Evolutionary conservation across 768 basidiomycete genomes (phyloP), one percentile per base, ranked within the genome.

Genomic region (Podaxis sp.): DNA sequence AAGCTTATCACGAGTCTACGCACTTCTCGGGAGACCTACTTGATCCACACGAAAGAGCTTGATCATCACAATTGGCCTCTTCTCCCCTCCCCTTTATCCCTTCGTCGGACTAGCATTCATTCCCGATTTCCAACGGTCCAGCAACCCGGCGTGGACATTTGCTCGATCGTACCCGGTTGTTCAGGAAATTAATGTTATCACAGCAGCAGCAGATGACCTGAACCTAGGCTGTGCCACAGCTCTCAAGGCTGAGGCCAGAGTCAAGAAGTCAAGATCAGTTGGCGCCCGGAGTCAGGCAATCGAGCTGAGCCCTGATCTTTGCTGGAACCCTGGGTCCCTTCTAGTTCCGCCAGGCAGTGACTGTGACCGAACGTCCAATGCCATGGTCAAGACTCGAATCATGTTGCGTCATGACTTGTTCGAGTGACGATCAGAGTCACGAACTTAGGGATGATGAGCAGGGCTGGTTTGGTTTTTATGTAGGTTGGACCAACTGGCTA

Each of bases 371-470:
- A 23, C 51, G 9, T 21, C 18, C 32, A 13, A 32, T 9, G 16
- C n/a, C 5, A 6, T 25, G 52, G 52, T 38, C 23, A 23, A 54
- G 52, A 6, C 47, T 48, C 47, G 25, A 48, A 9, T 54, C 37
- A 36, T 35, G 40, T 36, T 52, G 58, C 50, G 50, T 52, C 59
- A 60, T 59, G n/a, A 35, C 13, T 32, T 25, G 23, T 32, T 32
- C 38, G 4, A 44, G 25, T 40, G 50, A 59, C 58, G 25, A 51
- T 52, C 50, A 59, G 9, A 13, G 48, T 60, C 59, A 54, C 51
- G 40, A 53, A 46, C 28, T 51, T 23, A 53, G 59, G 50, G 51
- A 60, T 44, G 51, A 60, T 44, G 50, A 11, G n/a, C 37, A 14
- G 32, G 42, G 42, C 11, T 23, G 59, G 59, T 53, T 60, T 53